phyloP scores from a whole-genome alignment of 495 filamentous ascomycete genomes.

The Podospora sp. region DNA sequence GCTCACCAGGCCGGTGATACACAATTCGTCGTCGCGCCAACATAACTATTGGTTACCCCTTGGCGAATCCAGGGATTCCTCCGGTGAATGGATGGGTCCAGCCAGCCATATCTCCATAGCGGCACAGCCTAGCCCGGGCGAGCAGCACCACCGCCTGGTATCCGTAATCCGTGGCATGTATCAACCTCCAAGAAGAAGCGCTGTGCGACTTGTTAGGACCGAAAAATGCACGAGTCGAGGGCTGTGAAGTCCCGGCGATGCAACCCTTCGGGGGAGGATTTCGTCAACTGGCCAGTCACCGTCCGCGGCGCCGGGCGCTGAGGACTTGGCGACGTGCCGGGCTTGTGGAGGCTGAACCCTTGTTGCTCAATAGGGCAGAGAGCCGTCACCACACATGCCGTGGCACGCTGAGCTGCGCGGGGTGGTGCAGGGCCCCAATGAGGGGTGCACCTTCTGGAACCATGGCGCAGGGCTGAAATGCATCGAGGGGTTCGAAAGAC shows the following conservation, averaged over 20 bases:
- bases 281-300: constrained; percentile 11
- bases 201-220: constrained; percentile 8
- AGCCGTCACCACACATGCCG: neutral
- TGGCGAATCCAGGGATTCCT: neutral
- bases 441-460: neutral
- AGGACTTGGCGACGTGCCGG: constrained; percentile 7
- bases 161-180: too few relatives aligned
- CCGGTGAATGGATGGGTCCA: constrained; percentile 5
- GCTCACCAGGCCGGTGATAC: neutral
- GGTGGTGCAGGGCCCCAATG: neutral
- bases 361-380: constrained; percentile 4
- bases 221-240: neutral
- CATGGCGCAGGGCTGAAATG: neutral
- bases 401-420: constrained; percentile 9
- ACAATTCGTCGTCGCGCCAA: neutral
- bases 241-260: constrained; percentile 1
- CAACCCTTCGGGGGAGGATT: constrained; percentile 14
- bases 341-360: neutral
- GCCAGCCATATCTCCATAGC: constrained; percentile 13
- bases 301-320: neutral
- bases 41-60: constrained; percentile 6
- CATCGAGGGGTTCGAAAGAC: too few relatives aligned
- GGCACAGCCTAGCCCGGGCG: constrained; percentile 13
- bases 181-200: neutral
- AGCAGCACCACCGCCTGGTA: neutral